Percentiles rank a stretch among this genome's conserved stretches.
Conservation (phyloP, 352 stramenopile species). For the Globisporangium solare region DNA sequence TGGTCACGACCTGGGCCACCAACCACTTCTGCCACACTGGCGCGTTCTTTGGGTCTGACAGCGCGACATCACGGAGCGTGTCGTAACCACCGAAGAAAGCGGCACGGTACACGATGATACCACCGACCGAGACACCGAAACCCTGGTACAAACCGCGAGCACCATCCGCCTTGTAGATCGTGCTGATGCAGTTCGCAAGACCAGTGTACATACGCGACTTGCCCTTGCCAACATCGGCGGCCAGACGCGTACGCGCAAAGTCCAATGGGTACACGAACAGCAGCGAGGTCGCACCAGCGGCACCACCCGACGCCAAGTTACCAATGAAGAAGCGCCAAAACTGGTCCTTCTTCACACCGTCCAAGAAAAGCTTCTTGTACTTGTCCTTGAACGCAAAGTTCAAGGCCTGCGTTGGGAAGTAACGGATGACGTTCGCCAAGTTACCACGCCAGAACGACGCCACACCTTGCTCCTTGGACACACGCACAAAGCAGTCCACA, state of each 20-base stretch:
- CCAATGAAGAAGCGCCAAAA: constrained; percentile 98
- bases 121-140: constrained; percentile 97
- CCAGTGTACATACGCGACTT: constrained; percentile 98
- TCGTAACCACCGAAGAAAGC: constrained; percentile 99
- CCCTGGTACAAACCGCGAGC: constrained; percentile 96
- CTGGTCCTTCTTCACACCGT: constrained; percentile 92
- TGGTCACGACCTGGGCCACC: constrained; percentile 89
- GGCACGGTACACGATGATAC: constrained; percentile 99
- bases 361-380: constrained; percentile 89
- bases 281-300: constrained; percentile 95
- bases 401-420: constrained; percentile 90
- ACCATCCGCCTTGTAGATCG: constrained; percentile 93
- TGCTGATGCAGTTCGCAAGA: constrained; percentile 95
- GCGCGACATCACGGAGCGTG: constrained; percentile 89
- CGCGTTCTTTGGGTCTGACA: constrained; percentile 82
- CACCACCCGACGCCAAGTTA: constrained; percentile 97
- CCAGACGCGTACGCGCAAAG: constrained; percentile 98
- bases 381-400: constrained; percentile 95
- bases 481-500: constrained; percentile 87
- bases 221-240: constrained; percentile 96
- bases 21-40: constrained; percentile 89
- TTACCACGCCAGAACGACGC: constrained; percentile 91
- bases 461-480: constrained; percentile 87
- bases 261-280: constrained; percentile 97
- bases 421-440: constrained; percentile 90